Evolutionary conservation across 352 stramenopile species (phyloP).

Genomic region (Achlya hypogyna): DNA sequence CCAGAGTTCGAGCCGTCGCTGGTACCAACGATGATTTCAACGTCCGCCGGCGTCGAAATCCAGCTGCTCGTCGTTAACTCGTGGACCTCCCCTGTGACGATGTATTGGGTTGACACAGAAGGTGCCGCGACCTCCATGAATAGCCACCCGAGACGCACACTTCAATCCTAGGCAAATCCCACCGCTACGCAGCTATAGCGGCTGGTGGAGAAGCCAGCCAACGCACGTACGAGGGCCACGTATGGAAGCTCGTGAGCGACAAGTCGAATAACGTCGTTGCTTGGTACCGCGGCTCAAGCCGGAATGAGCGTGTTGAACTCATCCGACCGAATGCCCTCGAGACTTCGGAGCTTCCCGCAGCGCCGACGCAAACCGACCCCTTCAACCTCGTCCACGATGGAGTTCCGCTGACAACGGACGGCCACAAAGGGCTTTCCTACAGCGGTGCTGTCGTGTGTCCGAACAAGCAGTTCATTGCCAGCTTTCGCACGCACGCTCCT

Average conservation of each 20-base stretch:
- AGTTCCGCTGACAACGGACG: conserved; percentile 6
- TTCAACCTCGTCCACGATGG: conserved; percentile 11
- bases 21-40: background rate
- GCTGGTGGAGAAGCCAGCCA: background rate
- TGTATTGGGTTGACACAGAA: conserved; percentile 8
- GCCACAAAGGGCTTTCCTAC: background rate
- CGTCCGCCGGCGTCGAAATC: background rate
- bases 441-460: background rate
- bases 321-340: background rate
- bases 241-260: background rate
- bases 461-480: conserved; percentile 5
- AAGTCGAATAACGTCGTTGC: background rate
- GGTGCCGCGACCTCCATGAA: background rate
- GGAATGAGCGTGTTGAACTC: background rate
- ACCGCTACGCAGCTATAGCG: background rate
- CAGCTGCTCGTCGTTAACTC: background rate
- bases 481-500: background rate
- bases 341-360: background rate
- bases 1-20: background rate
- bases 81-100: background rate
- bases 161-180: background rate
- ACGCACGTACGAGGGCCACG: conserved; percentile 10
- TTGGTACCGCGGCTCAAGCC: background rate
- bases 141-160: background rate
- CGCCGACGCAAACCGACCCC: background rate